Base-by-base conservation (phyloP, 371 early-diverging fungal species). In the Gilbertella persicaria region DNA sequence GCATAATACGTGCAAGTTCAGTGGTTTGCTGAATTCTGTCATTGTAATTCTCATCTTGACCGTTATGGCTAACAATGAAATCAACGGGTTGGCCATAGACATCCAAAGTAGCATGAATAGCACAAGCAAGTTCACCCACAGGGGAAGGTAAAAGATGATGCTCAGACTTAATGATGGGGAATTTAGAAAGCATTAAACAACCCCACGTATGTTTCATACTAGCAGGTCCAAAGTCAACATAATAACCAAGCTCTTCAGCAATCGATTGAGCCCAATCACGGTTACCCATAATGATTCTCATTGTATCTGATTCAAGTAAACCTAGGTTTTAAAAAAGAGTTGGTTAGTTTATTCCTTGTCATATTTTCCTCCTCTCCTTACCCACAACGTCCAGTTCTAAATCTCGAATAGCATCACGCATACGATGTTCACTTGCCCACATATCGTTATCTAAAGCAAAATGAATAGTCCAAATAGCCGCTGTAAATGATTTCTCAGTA, bases 131-230 rank as follows among this genome's bases (percentile, higher is more conserved):
- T 69, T 92, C 92, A 35, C 92, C 92, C 3, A 77, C 84, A 13
- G 92, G 92, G 17, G 89, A 89, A 26, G 92, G 92, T 49, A 92
- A 70, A 56, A 90, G 72, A 46, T 88, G 88, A 58, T 92, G 90
- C 0, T 75, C 70, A 2, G 89, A 89, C 29, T 75, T 71, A 51
- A 81, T 58, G 55, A 92, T 92, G 28, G 89, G 92, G 79, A 89
- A 92, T 63, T 89, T 89, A 42, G 92, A 92, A 36, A 92, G 79
- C 85, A 92, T 82, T 8, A 87, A 73, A 58, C 91, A 90, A 4
- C 92, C 92, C 92, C 92, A 92, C 5, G 92, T 92, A 70, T 92
- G 92, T 66, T 89, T 89, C 70, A 84, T 85, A 16, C 91, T 87
- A 19, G 89, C 83, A 43, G 92, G 92, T 14, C 92, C 78, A 66